Evolutionary conservation across 2,329 filamentous ascomycete species (phyloP), one percentile per base, ranked within the genome.

Genomic region (Boeremia lycopersici): DNA sequence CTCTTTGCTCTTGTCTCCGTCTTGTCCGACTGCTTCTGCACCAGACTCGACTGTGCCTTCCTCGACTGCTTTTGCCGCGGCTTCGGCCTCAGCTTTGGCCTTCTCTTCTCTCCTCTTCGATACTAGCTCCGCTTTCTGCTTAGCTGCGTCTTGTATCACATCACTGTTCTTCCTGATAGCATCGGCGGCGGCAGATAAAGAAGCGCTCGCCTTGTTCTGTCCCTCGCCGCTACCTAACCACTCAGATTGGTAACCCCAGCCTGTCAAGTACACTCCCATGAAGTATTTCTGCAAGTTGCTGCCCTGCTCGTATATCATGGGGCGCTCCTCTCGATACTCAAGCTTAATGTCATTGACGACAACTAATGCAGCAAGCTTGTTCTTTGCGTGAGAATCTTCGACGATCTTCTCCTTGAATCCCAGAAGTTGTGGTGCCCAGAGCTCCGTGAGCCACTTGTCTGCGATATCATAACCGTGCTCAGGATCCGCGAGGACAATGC

Each of bases 171-270:
- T 87, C 36, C 81, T 77, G 69, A 93, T 65, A 0, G 87, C 88
- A 61, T 79, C 78, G 36, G 78, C 74, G 0, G 90, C 90, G 1
- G 89, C 89, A 61, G 83, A 86, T 12, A 83, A 78, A 0, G 86
- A 87, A 1, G 89, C 90, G 52, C 90, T 87, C 52, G 83, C 85
- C 75, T 91, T 91, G 49, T 82, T 85, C 59, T 85, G 75, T 1
- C 83, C 89, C 29, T 81, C 83, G 0, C 88, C 89, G 39, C 78
- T 79, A 0, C 86, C 89, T 6, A 93, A 74, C 52, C 83, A 76
- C 68, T 85, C 82, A 43, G 83, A 77, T 29, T 79, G 81, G 72
- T 88, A 86, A 4, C 89, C 89, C 80, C 86, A 89, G 0, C 88
- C 89, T 17, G 85, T 83, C 26, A 91, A 76, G 63, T 85, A 89